Evolutionary conservation across 345 rosid genomes (phyloP).

Genomic region (Gossypium rotundifolium): DNA sequence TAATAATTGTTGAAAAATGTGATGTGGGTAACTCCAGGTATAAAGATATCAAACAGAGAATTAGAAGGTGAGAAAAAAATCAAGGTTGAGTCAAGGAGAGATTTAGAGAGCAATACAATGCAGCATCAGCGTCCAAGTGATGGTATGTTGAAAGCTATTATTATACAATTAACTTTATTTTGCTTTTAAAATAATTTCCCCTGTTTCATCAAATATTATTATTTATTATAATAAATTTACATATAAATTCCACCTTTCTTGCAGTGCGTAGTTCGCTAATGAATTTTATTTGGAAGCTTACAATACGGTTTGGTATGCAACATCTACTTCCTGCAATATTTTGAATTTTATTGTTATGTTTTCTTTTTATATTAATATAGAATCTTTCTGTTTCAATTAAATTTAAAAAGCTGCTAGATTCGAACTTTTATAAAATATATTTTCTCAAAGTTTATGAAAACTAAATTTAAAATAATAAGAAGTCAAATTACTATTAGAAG

Average conservation of each 20-base stretch:
- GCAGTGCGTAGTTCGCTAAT: neutral
- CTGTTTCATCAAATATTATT: neutral
- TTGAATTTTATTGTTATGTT: neutral
- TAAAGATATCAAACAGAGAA: neutral
- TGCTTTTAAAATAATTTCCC: neutral
- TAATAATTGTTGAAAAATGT: neutral
- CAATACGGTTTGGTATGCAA: neutral
- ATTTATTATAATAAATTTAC: neutral
- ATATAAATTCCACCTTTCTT: neutral
- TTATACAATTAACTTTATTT: neutral
- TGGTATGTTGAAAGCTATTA: neutral
- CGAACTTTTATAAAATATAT: too few species aligned
- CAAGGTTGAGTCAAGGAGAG: neutral
- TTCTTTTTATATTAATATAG: too few species aligned
- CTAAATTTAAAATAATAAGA: too few species aligned
- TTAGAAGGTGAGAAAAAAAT: neutral
- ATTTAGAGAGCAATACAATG: neutral
- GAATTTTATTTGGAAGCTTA: neutral
- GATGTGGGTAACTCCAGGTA: neutral
- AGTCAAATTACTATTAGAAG: too few species aligned
- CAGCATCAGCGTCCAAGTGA: neutral
- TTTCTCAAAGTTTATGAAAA: too few species aligned
- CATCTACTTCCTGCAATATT: neutral
- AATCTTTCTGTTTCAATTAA: too few species aligned
- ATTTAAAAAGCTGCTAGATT: too few species aligned